Evolutionary conservation across 352 stramenopile genomes (phyloP), one percentile per base, ranked within the genome.

Genomic region (Blastocystis sp.): DNA sequence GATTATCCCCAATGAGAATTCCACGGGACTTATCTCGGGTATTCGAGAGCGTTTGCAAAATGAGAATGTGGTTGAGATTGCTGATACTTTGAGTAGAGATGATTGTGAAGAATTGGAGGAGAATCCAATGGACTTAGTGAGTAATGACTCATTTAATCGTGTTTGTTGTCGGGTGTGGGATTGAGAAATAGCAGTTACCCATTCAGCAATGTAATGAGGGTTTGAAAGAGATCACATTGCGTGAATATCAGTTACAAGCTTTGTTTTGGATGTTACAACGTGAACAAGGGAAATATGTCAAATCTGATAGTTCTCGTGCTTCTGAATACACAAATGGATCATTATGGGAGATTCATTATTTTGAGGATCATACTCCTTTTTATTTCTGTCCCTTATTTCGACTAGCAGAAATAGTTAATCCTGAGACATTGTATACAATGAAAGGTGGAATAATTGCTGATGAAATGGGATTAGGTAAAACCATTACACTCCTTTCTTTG

Each of bases 391-490:
- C 32, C 7, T 80, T 52, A 39, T 87, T 69, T 32, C 51, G 63
- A 27, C 35, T 73, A 29, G 66, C 46, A 4, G 77, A 46, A 32
- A 32, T 61, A n/a, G 81, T 54, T 69, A 83, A 89, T 14, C 83
- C 90, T 49, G 86, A 90, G 9, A 89, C 83, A n/a, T 88, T 88
- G 57, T 89, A 93, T 90, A 91, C 58, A 90, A 87, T 78, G 77
- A 66, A 57, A 35, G 93, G 93, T 32, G 93, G 93, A 24, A 95
- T 96, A 80, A 88, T 96, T 21, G 93, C 92, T 0, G 93, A 96
- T 51, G 93, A 95, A 67, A 95, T 95, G 93, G 93, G 93, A 65
- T 93, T 96, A 91, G 93, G 93, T 16, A 95, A 95, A 87, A 90
- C 89, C 12, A 90, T 90, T 61, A 71, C 92, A 63, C 94, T 92